A percentile compares a stretch with the other conserved stretches of the same genome.
Conservation (phyloP, 1,284 basidiomycete species). For the Malassezia nana region DNA sequence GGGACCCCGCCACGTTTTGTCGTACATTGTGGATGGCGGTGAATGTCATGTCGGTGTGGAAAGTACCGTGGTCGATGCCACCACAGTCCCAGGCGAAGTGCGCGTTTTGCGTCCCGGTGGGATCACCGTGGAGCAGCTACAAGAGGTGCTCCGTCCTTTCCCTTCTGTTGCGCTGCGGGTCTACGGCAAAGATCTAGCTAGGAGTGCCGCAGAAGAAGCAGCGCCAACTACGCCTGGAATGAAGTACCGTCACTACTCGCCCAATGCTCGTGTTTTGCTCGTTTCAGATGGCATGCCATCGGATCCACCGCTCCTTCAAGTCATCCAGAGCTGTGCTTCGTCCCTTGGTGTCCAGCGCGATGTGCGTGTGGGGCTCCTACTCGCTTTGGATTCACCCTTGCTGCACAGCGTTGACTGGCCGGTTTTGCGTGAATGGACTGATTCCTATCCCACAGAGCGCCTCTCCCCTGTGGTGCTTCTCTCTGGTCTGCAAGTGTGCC, state of each 20-base stretch:
- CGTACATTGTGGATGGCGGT: constrained; percentile 84
- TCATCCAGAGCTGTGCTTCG: neutral
- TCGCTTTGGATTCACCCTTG: constrained; percentile 21
- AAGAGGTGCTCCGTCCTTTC: constrained; percentile 15
- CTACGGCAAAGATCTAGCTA: constrained; percentile 40
- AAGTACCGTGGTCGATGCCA: constrained; percentile 85
- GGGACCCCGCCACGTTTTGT: constrained; percentile 51
- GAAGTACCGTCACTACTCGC: constrained; percentile 98
- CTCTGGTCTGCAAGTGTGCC: constrained; percentile 2
- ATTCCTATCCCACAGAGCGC: neutral
- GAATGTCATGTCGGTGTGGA: constrained; percentile 80
- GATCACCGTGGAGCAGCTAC: constrained; percentile 69
- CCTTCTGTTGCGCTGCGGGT: constrained; percentile 24
- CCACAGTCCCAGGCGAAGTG: constrained; percentile 54
- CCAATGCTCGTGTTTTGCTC: constrained; percentile 50
- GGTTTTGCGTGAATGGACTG: neutral
- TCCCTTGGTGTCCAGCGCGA: neutral
- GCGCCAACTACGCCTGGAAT: constrained; percentile 92
- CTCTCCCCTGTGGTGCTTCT: constrained; percentile 2
- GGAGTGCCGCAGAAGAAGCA: constrained; percentile 24
- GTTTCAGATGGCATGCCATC: constrained; percentile 40
- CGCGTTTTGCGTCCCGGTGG: constrained; percentile 85
- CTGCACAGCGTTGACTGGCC: neutral
- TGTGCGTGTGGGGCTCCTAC: constrained; percentile 24
- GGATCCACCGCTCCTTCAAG: neutral